These are phyloP conservation scores for Phytophthora lateralis DNA, from an alignment of 352 stramenopile genomes.

Conservation along the genomic window DNA sequence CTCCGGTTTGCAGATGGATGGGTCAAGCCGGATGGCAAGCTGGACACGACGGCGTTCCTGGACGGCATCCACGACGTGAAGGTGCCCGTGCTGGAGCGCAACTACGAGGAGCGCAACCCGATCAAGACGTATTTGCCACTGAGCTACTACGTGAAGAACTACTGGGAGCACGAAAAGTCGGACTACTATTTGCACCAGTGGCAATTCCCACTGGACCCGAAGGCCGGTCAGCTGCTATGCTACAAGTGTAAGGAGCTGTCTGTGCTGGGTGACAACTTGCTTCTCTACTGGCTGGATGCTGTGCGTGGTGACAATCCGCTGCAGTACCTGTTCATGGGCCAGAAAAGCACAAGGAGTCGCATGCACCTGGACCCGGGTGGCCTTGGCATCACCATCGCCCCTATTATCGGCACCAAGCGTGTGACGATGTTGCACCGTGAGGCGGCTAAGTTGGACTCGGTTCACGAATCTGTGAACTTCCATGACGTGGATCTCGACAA, in stretches of 20 bases:
- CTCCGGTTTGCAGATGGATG: conserved; percentile 70
- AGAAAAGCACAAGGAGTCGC: conserved; percentile 85
- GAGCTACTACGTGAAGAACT: conserved; percentile 81
- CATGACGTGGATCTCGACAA: conserved; percentile 85
- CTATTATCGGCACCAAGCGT: conserved; percentile 89
- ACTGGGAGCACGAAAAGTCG: conserved; percentile 77
- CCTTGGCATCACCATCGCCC: conserved; percentile 93
- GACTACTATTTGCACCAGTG: conserved; percentile 96
- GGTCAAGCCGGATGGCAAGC: conserved; percentile 58
- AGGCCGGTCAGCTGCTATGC: conserved; percentile 75
- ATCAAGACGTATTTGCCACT: conserved; percentile 78
- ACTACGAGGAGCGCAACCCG: conserved; percentile 78
- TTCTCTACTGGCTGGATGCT: conserved; percentile 92
- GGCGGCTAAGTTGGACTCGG: conserved; percentile 82
- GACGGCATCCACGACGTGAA: conserved; percentile 79
- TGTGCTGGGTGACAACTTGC: conserved; percentile 92
- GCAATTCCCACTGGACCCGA: conserved; percentile 91
- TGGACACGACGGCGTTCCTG: conserved; percentile 67
- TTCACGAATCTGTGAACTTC: conserved; percentile 84
- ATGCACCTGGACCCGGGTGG: conserved; percentile 92
- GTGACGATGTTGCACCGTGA: conserved; percentile 78
- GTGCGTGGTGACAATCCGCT: conserved; percentile 89
- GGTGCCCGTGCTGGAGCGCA: conserved; percentile 76
- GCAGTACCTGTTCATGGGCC: conserved; percentile 96
- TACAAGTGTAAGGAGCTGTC: conserved; percentile 88